These are phyloP conservation scores for Phytophthora hibernalis DNA, from an alignment of 352 stramenopile genomes.

Conservation along the genomic window DNA sequence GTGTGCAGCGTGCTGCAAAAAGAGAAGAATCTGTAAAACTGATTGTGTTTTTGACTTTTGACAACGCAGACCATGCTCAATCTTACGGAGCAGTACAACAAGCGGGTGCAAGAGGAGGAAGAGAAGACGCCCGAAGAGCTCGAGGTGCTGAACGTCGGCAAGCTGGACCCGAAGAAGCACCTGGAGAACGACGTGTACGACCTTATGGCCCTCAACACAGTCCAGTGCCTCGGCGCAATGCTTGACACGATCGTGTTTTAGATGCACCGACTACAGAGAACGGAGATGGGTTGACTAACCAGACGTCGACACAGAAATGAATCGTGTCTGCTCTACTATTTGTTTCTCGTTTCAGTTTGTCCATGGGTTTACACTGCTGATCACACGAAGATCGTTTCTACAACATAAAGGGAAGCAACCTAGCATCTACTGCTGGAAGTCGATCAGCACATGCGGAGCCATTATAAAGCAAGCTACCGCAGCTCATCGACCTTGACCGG, in stretches of 20 bases:
- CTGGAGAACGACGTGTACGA: conserved; percentile 95
- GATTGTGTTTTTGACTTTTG: conserved; percentile 31
- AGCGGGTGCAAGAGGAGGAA: conserved; percentile 94
- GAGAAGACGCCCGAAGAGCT: conserved; percentile 98
- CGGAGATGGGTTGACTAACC: conserved; percentile 19
- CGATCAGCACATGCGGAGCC: conserved; percentile 24
- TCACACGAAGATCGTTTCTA: conserved; percentile 29
- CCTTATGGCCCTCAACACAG: conserved; percentile 98
- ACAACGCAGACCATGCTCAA: conserved; percentile 89
- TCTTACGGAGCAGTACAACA: conserved; percentile 97
- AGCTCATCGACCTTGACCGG: conserved; percentile 70
- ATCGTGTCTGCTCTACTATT: conserved; percentile 26
- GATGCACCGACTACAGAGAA: conserved; percentile 26
- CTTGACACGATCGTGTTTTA: conserved; percentile 99
- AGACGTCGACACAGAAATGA: conserved; percentile 19
- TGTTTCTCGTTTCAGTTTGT: conserved; percentile 15
- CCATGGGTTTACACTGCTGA: conserved; percentile 21
- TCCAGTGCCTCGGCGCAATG: conserved; percentile 98
- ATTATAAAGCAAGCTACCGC: conserved; percentile 31
- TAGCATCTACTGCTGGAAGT: conserved; percentile 29
- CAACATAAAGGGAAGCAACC: conserved; percentile 26
- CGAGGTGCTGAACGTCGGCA: conserved; percentile 98
- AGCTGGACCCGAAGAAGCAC: conserved; percentile 95
- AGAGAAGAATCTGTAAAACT: not conserved
- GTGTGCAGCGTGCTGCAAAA: not conserved